Evolutionary conservation across 441 rosid genomes (phyloP).

Genomic region (Arabidopsis hybrid): DNA sequence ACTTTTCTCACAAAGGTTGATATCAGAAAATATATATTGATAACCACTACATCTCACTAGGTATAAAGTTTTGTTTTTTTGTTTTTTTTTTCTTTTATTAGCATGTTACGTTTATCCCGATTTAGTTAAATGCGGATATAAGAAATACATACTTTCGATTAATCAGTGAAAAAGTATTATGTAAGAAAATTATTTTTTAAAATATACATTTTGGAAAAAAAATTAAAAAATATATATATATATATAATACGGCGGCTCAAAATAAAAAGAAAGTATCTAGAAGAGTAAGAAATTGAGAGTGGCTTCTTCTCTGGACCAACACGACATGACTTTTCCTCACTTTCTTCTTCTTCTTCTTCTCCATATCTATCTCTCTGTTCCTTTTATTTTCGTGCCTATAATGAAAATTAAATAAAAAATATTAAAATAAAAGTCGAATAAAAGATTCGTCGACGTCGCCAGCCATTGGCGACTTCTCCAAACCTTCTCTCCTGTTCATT

Average conservation of each 20-base stretch:
- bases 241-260: slow-evolving; percentile 18
- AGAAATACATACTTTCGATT: no score
- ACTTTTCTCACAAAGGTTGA: no score
- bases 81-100: no score
- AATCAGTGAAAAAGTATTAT: no score
- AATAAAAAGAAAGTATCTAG: slow-evolving; percentile 10
- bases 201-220: no score
- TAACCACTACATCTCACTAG: no score
- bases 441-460: slow-evolving; percentile 43
- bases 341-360: slow-evolving; percentile 24
- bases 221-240: no score
- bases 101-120: no score
- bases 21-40: no score
- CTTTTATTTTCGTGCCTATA: slow-evolving; percentile 11
- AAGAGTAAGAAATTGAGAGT: slow-evolving; percentile 12
- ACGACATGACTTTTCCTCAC: slow-evolving; percentile 41
- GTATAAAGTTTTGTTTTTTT: no score
- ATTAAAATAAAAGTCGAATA: slow-evolving; percentile 6
- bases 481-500: slow-evolving; percentile 35
- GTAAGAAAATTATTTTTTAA: no score
- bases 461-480: slow-evolving; percentile 46
- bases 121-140: no score
- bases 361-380: background rate
- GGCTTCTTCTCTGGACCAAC: slow-evolving; percentile 36
- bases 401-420: slow-evolving; percentile 2